These are phyloP conservation scores for Diplodia sapinea DNA, from an alignment of 2,329 filamentous ascomycete genomes.

Conservation along the genomic window DNA sequence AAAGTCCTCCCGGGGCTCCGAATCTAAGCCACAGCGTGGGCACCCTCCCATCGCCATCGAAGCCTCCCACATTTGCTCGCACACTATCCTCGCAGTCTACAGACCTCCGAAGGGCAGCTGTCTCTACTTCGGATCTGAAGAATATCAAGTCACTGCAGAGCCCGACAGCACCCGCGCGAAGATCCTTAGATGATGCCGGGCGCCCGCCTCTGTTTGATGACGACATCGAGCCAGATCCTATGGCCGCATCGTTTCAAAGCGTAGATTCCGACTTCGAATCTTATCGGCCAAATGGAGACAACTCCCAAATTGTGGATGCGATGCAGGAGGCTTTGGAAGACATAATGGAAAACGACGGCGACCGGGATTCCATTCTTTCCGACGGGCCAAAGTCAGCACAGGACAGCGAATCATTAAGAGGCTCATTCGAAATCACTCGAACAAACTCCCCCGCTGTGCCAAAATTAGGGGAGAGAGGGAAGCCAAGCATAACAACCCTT, in stretches of 20 bases:
- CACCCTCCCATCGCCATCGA: constrained; percentile 41
- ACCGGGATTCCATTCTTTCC: constrained; percentile 69
- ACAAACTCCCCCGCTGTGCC: constrained; percentile 50
- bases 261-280: constrained; percentile 73
- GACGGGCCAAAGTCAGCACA: constrained; percentile 59
- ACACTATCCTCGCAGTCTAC: constrained; percentile 54
- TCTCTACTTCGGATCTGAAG: constrained; percentile 66
- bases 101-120: constrained; percentile 64
- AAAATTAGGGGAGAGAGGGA: constrained; percentile 59
- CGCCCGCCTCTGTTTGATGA: constrained; percentile 76
- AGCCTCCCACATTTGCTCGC: constrained; percentile 47
- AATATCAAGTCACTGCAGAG: constrained; percentile 54
- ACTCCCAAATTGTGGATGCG: constrained; percentile 83
- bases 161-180: constrained; percentile 58
- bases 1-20: constrained; percentile 33
- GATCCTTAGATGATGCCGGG: constrained; percentile 72
- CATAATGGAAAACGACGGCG: constrained; percentile 82
- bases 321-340: constrained; percentile 92
- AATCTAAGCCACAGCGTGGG: background rate
- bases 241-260: constrained; percentile 79
- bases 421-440: constrained; percentile 64
- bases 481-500: constrained; percentile 87
- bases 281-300: constrained; percentile 58
- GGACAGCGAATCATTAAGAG: constrained; percentile 66
- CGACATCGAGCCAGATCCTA: constrained; percentile 74